These are phyloP conservation scores for Pleurotus platypus DNA, from an alignment of 768 basidiomycete genomes.

Conservation along the genomic window DNA sequence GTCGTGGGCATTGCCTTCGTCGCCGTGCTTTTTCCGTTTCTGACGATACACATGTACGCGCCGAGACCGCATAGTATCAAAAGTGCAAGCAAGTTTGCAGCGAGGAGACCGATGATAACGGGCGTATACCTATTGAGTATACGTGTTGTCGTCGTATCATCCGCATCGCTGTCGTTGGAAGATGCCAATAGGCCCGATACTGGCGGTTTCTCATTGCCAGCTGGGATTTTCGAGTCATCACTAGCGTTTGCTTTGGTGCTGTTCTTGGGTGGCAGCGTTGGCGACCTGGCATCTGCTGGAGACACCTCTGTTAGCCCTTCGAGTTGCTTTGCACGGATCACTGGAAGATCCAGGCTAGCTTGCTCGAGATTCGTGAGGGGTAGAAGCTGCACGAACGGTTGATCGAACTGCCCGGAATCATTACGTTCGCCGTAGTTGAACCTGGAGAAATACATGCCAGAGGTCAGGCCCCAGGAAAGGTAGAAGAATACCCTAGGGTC, in stretches of 20 bases:
- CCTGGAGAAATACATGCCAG: slow-evolving; percentile 36
- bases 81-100: background rate
- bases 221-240: no score
- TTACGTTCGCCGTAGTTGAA: slow-evolving; percentile 66
- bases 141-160: no score
- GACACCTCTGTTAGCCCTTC: background rate
- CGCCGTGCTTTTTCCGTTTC: background rate
- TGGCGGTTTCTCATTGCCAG: no score
- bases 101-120: background rate
- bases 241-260: no score
- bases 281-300: background rate
- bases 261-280: background rate
- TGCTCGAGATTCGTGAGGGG: slow-evolving; percentile 41
- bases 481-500: background rate
- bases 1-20: background rate
- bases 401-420: slow-evolving; percentile 33
- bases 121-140: background rate
- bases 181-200: no score
- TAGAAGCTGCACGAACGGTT: slow-evolving; percentile 62
- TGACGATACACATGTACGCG: background rate
- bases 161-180: no score
- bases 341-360: background rate
- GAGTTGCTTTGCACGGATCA: background rate
- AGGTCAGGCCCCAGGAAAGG: background rate
- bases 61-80: background rate